Conservation (phyloP, 169 alveolate genomes). For the Eimeria tenella region DNA sequence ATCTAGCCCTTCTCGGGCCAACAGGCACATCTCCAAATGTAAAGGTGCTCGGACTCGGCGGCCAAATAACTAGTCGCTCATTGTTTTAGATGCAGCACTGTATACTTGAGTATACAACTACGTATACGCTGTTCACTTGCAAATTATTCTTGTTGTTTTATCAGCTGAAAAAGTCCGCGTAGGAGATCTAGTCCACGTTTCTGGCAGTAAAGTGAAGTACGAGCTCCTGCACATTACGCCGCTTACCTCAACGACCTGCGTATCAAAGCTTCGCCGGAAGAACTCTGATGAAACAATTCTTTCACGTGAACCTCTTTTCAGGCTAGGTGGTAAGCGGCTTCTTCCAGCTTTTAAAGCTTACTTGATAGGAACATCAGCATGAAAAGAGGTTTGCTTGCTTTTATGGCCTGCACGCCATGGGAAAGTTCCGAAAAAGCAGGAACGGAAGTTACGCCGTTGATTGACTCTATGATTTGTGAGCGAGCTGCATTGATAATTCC, state of each 20-base stretch:
- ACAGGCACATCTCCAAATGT: no score
- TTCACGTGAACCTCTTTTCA: conserved; percentile 20
- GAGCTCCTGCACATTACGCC: conserved; percentile 45
- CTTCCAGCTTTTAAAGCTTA: no score
- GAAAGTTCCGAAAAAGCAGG: no score
- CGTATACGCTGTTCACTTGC: background rate
- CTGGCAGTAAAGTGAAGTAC: conserved; percentile 11
- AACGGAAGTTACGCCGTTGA: no score
- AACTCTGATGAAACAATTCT: conserved; percentile 22
- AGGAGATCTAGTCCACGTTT: conserved; percentile 9
- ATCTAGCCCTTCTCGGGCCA: background rate
- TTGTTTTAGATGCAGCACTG: no score
- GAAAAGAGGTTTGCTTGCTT: no score
- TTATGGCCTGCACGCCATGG: no score
- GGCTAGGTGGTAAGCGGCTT: conserved; percentile 24
- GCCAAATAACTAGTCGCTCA: no score
- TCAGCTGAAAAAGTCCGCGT: conserved; percentile 25
- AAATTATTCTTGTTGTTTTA: background rate
- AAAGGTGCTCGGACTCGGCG: no score
- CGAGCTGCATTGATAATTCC: background rate
- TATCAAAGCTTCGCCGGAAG: conserved; percentile 57
- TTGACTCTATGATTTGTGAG: no score
- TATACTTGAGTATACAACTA: background rate
- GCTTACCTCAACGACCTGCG: conserved; percentile 33
- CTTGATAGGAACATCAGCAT: no score